These are phyloP conservation scores for Russula foetens DNA, from an alignment of 768 basidiomycete species.

Conservation along the genomic window DNA sequence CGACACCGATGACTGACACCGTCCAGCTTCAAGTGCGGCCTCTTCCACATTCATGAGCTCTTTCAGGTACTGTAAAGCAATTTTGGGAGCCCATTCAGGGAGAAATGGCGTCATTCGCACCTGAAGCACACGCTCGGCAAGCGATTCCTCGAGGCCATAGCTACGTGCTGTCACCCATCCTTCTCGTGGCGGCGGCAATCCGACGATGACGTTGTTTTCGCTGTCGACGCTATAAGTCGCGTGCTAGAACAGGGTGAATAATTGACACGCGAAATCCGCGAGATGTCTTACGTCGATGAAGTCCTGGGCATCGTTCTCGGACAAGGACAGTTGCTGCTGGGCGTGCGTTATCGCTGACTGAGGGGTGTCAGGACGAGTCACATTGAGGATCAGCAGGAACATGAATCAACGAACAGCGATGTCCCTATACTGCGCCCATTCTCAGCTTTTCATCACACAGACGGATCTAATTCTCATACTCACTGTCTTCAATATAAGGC, in stretches of 20 bases:
- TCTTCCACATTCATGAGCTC: slow-evolving; percentile 16
- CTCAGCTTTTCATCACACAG: not conserved
- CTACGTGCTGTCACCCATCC: slow-evolving; percentile 17
- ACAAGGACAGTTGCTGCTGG: slow-evolving; percentile 15
- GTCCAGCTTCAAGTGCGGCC: not conserved
- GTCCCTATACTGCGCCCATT: slow-evolving; percentile 10
- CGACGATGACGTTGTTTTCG: slow-evolving; percentile 17
- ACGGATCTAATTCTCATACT: not conserved
- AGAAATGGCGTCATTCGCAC: not conserved
- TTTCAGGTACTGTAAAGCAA: slow-evolving; percentile 2
- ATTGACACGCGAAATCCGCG: not conserved
- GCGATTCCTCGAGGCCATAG: slow-evolving; percentile 16
- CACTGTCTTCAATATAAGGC: slow-evolving; percentile 17
- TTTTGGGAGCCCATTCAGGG: not conserved
- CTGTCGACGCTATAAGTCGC: slow-evolving; percentile 18
- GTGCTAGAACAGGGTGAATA: not conserved
- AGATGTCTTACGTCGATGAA: slow-evolving; percentile 13
- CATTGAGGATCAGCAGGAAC: not conserved
- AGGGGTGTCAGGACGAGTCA: not conserved
- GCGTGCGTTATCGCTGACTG: slow-evolving; percentile 17
- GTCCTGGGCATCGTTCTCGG: slow-evolving; percentile 18
- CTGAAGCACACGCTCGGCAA: slow-evolving; percentile 13
- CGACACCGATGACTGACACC: not conserved
- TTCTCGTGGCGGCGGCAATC: slow-evolving; percentile 11
- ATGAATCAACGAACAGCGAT: slow-evolving; percentile 8